Evolutionary conservation across 2,329 filamentous ascomycete genomes (phyloP).

Genomic region (Fusarium brachygibbosum): DNA sequence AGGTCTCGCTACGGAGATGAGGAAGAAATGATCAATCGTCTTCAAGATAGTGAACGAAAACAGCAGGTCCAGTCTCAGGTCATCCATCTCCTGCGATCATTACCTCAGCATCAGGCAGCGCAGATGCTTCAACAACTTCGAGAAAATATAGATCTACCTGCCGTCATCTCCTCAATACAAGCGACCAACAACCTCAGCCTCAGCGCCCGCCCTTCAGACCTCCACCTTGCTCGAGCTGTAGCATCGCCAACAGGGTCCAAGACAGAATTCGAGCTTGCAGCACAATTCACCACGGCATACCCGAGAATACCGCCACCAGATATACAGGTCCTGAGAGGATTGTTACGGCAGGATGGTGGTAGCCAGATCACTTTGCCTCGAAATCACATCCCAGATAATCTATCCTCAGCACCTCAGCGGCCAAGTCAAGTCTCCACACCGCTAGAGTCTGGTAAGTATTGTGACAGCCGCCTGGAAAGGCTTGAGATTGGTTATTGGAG

Average conservation of each 20-base stretch:
- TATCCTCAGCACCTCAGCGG: no score
- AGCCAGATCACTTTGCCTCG: background rate
- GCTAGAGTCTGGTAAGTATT: background rate
- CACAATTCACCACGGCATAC: background rate
- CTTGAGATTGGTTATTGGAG: background rate
- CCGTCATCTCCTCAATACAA: background rate
- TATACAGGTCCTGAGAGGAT: background rate
- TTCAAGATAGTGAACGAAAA: background rate
- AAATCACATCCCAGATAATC: no score
- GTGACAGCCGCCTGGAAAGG: background rate
- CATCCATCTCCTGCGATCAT: background rate
- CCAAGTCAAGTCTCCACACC: background rate
- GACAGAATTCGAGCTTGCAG: background rate
- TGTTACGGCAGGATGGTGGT: background rate
- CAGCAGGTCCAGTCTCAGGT: background rate
- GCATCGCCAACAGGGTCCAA: background rate
- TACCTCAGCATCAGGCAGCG: background rate
- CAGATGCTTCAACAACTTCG: background rate
- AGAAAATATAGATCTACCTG: background rate
- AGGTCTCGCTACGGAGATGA: background rate
- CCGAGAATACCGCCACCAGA: background rate
- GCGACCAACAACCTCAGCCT: no score
- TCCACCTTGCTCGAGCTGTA: background rate
- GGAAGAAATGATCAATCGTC: background rate
- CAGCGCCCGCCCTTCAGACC: background rate